Evolutionary conservation across 164 flowering plant genomes (phyloP), one percentile per base, ranked within the genome.

Genomic region (Pachysandra terminalis): DNA sequence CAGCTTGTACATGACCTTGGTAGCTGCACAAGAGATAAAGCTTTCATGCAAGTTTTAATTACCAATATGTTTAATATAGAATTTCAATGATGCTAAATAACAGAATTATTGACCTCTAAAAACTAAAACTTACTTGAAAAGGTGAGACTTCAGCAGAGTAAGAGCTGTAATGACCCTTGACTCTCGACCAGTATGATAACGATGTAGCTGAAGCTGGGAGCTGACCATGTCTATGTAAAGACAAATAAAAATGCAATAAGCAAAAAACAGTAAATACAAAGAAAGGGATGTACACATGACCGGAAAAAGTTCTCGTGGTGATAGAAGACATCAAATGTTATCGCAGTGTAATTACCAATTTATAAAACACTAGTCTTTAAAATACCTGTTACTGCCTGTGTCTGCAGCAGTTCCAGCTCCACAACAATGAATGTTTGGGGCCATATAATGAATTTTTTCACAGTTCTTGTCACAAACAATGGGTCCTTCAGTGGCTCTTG

Each of bases 331-430:
- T n/a, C n/a, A n/a, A n/a, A n/a, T n/a, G n/a, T n/a, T n/a, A n/a
- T n/a, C n/a, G n/a, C n/a, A n/a, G n/a, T n/a, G n/a, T n/a, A n/a
- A n/a, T 23, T 37, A 58, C 8, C 45, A 32, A 8, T 23, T 13
- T 15, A 26, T 17, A 19, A 23, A 59, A 71, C 32, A 57, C 27
- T 27, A 57, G 22, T n/a, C 19, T 51, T 55, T 68, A 60, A 32
- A 41, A 9, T 81, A 95, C 99, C 97, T 65, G 97, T 95, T 19
- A 92, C 98, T 8, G 97, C 96, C 97, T 53, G 98, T 91, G 73
- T 94, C 98, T 68, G 97, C 97, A 76, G 97, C 97, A 68, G 96
- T 91, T 65, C 98, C 98, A 24, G 97, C 97, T 67, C 97, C 98
- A 79, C 97, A 95, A 72, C 98, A 92, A 68, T 92, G 89, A 10